Percentiles rank a stretch among this genome's conserved stretches.
Evolutionary conservation across 2,329 filamentous ascomycete genomes (phyloP).

Genomic region (Neofusicoccum sp.): DNA sequence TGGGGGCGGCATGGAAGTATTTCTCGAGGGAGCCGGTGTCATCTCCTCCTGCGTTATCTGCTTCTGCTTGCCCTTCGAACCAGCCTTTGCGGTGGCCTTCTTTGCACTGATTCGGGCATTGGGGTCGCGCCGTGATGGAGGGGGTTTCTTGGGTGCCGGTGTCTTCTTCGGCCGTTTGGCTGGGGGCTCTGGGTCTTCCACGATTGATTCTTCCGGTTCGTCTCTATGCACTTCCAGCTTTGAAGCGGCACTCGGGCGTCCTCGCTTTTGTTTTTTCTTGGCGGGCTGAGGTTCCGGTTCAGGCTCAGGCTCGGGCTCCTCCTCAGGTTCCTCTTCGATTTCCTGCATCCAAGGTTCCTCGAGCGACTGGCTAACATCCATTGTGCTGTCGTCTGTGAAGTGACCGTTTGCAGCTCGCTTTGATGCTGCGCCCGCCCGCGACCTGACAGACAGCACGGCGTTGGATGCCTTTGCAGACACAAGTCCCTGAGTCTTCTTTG

Average conservation of each 20-base stretch:
- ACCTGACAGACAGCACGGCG: neutral
- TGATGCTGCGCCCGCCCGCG: neutral
- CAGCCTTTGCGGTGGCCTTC: neutral
- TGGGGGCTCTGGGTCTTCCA: constrained; percentile 3
- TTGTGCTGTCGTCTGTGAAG: neutral
- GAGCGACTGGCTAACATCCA: neutral
- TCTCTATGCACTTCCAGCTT: neutral
- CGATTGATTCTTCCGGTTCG: neutral
- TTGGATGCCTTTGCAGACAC: constrained; percentile 3
- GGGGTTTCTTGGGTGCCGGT: constrained; percentile 17
- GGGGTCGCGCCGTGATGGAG: constrained; percentile 13
- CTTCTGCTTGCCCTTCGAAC: neutral
- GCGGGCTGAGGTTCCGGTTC: constrained; percentile 26
- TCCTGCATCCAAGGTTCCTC: constrained; percentile 20
- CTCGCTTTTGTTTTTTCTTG: constrained; percentile 21
- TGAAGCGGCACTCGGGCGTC: constrained; percentile 1
- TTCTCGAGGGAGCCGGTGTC: neutral
- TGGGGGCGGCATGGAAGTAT: neutral
- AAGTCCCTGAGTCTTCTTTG: neutral
- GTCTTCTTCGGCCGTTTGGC: constrained; percentile 8
- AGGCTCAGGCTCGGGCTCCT: constrained; percentile 24
- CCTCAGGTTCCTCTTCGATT: constrained; percentile 25
- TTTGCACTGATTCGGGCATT: constrained; percentile 1
- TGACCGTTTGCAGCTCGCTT: neutral
- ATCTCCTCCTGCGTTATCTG: too few relatives aligned